Evolutionary conservation across 1,284 basidiomycete species (phyloP).

Genomic region (Exsudoporus floridanus): DNA sequence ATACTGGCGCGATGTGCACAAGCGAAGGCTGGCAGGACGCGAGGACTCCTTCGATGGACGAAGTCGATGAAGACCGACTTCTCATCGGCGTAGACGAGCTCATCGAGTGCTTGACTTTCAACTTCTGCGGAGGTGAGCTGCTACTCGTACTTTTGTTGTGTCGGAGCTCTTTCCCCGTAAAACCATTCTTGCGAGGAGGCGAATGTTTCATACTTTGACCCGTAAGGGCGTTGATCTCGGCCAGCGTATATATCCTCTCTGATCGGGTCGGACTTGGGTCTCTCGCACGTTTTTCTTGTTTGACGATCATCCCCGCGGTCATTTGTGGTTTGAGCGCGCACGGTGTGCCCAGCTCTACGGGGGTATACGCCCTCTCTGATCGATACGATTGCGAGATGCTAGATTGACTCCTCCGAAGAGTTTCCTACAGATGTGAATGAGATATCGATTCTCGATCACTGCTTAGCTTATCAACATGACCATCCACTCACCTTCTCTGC

Average conservation of each 20-base stretch:
- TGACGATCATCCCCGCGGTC: constrained; percentile 10
- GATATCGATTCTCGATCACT: background rate
- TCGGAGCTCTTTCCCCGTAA: constrained; percentile 9
- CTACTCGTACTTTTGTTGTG: constrained; percentile 18
- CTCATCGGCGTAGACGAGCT: constrained; percentile 15
- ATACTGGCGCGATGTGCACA: constrained; percentile 54
- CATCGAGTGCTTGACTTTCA: constrained; percentile 14
- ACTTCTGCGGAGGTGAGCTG: constrained; percentile 22
- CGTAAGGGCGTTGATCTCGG: constrained; percentile 34
- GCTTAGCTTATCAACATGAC: background rate
- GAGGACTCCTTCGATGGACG: constrained; percentile 50
- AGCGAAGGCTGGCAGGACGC: constrained; percentile 58
- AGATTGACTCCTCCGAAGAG: constrained; percentile 23
- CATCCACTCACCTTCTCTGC: constrained; percentile 25
- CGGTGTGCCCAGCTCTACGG: constrained; percentile 21
- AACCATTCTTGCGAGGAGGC: constrained; percentile 20
- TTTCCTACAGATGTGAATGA: constrained; percentile 9
- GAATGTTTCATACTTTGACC: constrained; percentile 27
- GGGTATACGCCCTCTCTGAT: constrained; percentile 27
- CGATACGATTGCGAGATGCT: constrained; percentile 21
- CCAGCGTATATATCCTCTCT: constrained; percentile 37
- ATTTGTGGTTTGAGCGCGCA: constrained; percentile 21
- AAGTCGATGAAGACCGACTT: constrained; percentile 34
- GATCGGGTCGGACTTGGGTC: constrained; percentile 32
- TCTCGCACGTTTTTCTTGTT: constrained; percentile 19